Percentiles rank a stretch among this genome's conserved stretches.
phyloP scores from a whole-genome alignment of 2,329 filamentous ascomycete genomes.

The Alternaria longipes region DNA sequence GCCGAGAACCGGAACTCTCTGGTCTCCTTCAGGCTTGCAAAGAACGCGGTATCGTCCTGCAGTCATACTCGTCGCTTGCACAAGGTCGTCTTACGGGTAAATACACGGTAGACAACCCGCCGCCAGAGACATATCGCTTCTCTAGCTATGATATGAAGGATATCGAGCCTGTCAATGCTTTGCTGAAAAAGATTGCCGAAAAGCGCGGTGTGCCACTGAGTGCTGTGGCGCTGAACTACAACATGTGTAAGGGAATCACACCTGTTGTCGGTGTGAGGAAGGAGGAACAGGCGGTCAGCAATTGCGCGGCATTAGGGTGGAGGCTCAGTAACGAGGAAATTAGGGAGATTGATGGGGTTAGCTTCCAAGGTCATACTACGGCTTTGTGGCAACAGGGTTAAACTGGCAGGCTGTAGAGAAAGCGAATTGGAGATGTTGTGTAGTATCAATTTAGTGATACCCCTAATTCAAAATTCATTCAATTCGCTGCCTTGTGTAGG shows the following conservation, averaged over 20 bases:
- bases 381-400: constrained; percentile 57
- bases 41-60: constrained; percentile 54
- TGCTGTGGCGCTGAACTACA: constrained; percentile 57
- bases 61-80: constrained; percentile 55
- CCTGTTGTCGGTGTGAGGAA: constrained; percentile 56
- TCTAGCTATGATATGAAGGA: constrained; percentile 57
- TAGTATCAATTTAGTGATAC: background rate
- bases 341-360: constrained; percentile 51
- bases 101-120: constrained; percentile 52
- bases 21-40: constrained; percentile 50
- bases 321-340: constrained; percentile 55
- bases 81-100: constrained; percentile 44
- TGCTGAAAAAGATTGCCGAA: constrained; percentile 50
- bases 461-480: background rate
- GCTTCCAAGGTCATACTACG: constrained; percentile 39
- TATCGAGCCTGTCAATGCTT: constrained; percentile 51
- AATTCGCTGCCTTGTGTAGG: no score
- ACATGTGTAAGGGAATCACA: constrained; percentile 56
- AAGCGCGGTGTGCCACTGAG: constrained; percentile 46
- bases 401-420: background rate
- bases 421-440: background rate
- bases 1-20: constrained; percentile 53
- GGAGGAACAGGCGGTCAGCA: constrained; percentile 52
- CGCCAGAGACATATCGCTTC: constrained; percentile 51
- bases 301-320: constrained; percentile 55